These are phyloP conservation scores for Pleurotus ostreatus DNA, from an alignment of 768 basidiomycete species.

Conservation along the genomic window DNA sequence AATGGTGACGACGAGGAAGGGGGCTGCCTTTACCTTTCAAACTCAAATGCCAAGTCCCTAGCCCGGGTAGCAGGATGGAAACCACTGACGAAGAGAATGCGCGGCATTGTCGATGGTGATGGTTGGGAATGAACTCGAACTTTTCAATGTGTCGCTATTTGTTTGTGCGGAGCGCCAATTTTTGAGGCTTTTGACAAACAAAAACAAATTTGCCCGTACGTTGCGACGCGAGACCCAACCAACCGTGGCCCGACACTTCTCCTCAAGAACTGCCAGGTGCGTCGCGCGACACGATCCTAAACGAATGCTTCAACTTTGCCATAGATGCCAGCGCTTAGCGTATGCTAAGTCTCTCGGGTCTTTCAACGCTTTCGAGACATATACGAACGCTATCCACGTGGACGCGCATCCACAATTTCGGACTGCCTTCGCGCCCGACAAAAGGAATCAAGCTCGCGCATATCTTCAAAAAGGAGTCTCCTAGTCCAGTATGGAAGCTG, in stretches of 20 bases:
- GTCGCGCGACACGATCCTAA: too few species aligned
- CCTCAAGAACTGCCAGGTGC: background rate
- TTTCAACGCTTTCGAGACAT: background rate
- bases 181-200: background rate
- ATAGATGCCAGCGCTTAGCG: conserved; percentile 8
- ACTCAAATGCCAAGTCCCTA: conserved; percentile 80
- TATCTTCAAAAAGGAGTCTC: conserved; percentile 27
- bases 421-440: background rate
- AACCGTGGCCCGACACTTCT: background rate
- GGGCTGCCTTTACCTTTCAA: conserved; percentile 59
- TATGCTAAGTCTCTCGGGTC: conserved; percentile 4
- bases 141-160: conserved; percentile 15
- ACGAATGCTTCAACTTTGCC: too few species aligned
- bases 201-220: background rate
- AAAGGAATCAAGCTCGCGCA: conserved; percentile 23
- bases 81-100: conserved; percentile 84
- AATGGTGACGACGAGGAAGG: background rate
- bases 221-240: background rate
- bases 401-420: background rate
- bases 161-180: background rate
- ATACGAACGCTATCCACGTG: background rate
- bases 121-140: conserved; percentile 14
- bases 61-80: conserved; percentile 83
- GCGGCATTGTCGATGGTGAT: conserved; percentile 49
- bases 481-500: conserved; percentile 39